These are phyloP conservation scores for Melanogaster broomeanus DNA, from an alignment of 768 basidiomycete genomes.

Conservation along the genomic window DNA sequence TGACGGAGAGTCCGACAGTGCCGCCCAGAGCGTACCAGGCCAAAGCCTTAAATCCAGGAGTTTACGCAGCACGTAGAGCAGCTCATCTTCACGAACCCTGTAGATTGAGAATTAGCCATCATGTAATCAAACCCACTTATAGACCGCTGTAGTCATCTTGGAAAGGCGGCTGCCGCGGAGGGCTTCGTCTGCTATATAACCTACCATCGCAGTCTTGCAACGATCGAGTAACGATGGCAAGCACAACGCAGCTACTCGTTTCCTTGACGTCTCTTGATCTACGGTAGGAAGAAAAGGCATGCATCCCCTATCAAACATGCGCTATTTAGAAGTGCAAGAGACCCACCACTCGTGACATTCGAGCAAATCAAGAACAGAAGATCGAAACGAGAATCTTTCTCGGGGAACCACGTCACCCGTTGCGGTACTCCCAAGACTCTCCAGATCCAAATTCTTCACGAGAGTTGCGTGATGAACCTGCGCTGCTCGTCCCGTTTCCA, in stretches of 20 bases:
- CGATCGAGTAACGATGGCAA: conserved; percentile 75
- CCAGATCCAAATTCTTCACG: conserved; percentile 36
- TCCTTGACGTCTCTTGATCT: conserved; percentile 65
- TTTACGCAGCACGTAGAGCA: conserved; percentile 81
- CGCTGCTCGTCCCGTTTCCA: conserved; percentile 4
- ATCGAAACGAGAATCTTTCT: conserved; percentile 89
- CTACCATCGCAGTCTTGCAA: conserved; percentile 65
- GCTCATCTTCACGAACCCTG: conserved; percentile 86
- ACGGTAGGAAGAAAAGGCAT: background rate
- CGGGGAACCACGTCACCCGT: conserved; percentile 58
- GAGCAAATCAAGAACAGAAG: conserved; percentile 82
- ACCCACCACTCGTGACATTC: conserved; percentile 57
- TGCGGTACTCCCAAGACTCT: conserved; percentile 61
- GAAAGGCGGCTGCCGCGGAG: conserved; percentile 85
- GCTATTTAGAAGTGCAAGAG: background rate
- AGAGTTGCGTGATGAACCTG: conserved; percentile 10
- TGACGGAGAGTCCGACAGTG: conserved; percentile 65
- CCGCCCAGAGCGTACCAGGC: conserved; percentile 77
- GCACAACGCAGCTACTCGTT: conserved; percentile 71
- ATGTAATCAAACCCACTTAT: background rate
- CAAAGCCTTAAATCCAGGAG: conserved; percentile 72
- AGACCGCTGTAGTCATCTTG: conserved; percentile 50
- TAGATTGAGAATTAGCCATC: background rate
- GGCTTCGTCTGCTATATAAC: conserved; percentile 82
- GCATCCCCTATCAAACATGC: background rate